Percentiles rank a stretch among this genome's conserved stretches.
These are phyloP conservation scores for Irpex rosettiformis DNA, from an alignment of 1,284 basidiomycete species.

Conservation along the genomic window DNA sequence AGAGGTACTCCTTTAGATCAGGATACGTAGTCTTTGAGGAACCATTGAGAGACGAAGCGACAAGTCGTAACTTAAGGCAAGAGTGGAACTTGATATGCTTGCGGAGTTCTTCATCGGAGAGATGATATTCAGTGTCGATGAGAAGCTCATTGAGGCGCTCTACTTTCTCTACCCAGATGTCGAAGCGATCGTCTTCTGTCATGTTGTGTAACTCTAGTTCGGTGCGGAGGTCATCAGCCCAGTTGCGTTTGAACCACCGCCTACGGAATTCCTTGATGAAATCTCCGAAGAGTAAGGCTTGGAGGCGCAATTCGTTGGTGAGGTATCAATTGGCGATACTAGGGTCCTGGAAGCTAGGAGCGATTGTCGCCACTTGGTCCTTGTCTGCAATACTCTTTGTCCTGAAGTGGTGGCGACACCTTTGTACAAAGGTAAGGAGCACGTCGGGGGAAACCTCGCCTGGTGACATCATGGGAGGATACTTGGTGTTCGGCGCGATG, in stretches of 20 bases:
- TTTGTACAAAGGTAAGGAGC: neutral
- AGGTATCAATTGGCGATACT: neutral
- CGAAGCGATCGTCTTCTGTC: neutral
- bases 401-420: conserved; percentile 5
- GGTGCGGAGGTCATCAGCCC: conserved; percentile 2
- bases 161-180: neutral
- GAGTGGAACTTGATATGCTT: neutral
- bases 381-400: neutral
- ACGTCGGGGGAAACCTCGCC: neutral
- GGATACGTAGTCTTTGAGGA: neutral
- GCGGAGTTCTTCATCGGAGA: neutral
- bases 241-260: conserved; percentile 1
- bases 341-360: neutral
- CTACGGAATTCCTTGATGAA: neutral
- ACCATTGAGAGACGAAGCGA: neutral
- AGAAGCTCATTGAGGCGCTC: neutral
- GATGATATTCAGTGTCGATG: neutral
- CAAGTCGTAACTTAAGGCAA: neutral
- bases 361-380: neutral
- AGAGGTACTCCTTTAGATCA: neutral
- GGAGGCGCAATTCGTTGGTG: neutral
- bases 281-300: neutral
- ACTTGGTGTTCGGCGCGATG: neutral
- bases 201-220: neutral
- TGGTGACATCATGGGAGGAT: neutral